Conservation (phyloP, 768 basidiomycete genomes). For the Hygrophorus russula region DNA sequence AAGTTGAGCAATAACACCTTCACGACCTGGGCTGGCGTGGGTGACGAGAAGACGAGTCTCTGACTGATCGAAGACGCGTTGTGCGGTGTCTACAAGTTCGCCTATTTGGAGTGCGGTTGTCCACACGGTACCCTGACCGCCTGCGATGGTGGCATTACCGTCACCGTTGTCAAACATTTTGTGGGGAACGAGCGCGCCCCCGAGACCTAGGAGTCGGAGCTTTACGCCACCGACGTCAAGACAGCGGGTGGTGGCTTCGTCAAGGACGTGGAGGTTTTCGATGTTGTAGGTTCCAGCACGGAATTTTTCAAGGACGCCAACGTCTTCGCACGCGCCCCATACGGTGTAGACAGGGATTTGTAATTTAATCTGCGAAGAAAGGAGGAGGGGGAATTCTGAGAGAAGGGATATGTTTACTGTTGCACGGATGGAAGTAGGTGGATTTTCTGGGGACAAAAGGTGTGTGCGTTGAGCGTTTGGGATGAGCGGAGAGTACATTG, state of each 20-base stretch:
- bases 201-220: constrained; percentile 88
- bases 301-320: constrained; percentile 86
- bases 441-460: constrained; percentile 63
- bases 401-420: constrained; percentile 70
- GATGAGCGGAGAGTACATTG: constrained; percentile 94
- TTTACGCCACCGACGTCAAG: constrained; percentile 90
- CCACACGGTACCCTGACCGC: constrained; percentile 98
- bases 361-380: constrained; percentile 84
- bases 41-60: constrained; percentile 93
- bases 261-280: constrained; percentile 84
- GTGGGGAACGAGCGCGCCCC: constrained; percentile 90
- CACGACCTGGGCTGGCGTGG: constrained; percentile 86
- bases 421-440: constrained; percentile 55
- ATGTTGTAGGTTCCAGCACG: constrained; percentile 73
- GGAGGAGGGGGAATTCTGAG: constrained; percentile 88
- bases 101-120: constrained; percentile 95
- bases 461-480: constrained; percentile 70
- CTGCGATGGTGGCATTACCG: constrained; percentile 93
- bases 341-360: constrained; percentile 92
- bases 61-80: constrained; percentile 82
- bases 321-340: constrained; percentile 97
- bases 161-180: constrained; percentile 94
- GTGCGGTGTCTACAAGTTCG: constrained; percentile 94
- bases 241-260: constrained; percentile 90
- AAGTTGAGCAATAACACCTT: constrained; percentile 87